Evolutionary conservation across 208 protist species (phyloP).

Genomic region (Trypanosoma scelopori): DNA sequence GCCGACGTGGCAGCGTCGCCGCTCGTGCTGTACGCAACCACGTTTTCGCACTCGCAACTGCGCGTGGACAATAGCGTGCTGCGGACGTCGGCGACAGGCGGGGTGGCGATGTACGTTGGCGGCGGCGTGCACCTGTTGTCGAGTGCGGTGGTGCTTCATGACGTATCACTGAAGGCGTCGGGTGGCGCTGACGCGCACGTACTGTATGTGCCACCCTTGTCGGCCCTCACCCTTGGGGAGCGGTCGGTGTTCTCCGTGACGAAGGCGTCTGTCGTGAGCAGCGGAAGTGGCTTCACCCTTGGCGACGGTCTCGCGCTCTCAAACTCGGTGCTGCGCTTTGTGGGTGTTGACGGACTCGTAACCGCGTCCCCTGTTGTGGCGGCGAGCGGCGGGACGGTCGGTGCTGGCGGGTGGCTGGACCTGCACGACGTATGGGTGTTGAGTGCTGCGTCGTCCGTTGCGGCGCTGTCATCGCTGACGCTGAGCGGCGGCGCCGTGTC

Average conservation of each 20-base stretch:
- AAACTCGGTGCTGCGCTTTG: conserved; percentile 12
- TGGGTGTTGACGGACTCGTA: neutral
- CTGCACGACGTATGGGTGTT: conserved; percentile 3
- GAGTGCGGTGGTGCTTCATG: conserved; percentile 12
- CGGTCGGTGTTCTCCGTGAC: conserved; percentile 15
- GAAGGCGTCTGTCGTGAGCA: conserved; percentile 1
- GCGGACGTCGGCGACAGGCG: neutral
- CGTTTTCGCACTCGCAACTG: neutral
- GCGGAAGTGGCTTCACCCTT: neutral
- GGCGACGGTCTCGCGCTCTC: conserved; percentile 2
- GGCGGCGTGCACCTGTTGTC: conserved; percentile 7
- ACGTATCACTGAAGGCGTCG: conserved; percentile 12
- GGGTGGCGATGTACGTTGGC: neutral
- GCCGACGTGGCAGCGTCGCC: neutral
- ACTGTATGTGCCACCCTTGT: conserved; percentile 9
- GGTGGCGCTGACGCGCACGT: neutral
- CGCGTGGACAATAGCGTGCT: conserved; percentile 9
- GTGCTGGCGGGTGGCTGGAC: conserved; percentile 5
- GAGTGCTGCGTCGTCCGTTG: neutral
- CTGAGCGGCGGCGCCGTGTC: conserved; percentile 9
- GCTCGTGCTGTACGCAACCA: neutral
- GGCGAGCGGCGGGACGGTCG: conserved; percentile 8
- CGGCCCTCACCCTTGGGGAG: neutral
- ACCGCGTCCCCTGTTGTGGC: neutral
- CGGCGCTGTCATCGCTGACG: neutral